Evolutionary conservation across 768 basidiomycete genomes (phyloP).

Genomic region (Pleurotus ostreatus): DNA sequence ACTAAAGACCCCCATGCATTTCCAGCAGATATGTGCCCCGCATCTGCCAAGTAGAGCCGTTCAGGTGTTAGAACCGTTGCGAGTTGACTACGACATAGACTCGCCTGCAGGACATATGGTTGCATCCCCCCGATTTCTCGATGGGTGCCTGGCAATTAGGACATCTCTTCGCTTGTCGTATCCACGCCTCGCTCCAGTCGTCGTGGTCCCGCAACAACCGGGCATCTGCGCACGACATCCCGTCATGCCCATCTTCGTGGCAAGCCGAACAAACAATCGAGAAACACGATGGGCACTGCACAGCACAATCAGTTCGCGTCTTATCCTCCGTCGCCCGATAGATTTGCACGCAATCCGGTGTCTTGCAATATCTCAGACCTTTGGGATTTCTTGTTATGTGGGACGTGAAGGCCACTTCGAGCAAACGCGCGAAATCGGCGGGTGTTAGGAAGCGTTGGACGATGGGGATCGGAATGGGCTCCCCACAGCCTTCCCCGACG

Average conservation of each 20-base stretch:
- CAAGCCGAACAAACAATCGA: conserved; percentile 49
- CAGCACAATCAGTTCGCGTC: not conserved
- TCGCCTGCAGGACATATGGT: conserved; percentile 49
- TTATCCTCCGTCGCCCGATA: conserved; percentile 33
- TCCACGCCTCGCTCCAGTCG: conserved; percentile 34
- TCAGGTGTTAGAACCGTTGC: not conserved
- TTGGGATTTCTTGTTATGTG: conserved; percentile 52
- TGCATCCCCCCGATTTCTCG: conserved; percentile 50
- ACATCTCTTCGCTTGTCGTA: conserved; percentile 40
- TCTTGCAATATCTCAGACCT: conserved; percentile 65
- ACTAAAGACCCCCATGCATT: conserved; percentile 41
- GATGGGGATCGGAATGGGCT: conserved; percentile 47
- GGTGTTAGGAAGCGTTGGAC: conserved; percentile 49
- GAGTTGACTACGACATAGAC: not conserved
- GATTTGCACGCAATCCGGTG: conserved; percentile 67
- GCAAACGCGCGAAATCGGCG: conserved; percentile 45
- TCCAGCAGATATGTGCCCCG: conserved; percentile 53
- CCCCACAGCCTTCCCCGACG: conserved; percentile 57
- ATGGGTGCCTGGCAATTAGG: conserved; percentile 41
- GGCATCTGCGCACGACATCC: conserved; percentile 43
- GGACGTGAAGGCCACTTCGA: conserved; percentile 50
- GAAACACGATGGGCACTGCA: conserved; percentile 13
- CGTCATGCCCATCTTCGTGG: conserved; percentile 45
- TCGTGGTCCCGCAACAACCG: conserved; percentile 25
- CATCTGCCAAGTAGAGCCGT: conserved; percentile 12